Base-by-base conservation (phyloP, 1,139 yeast genomes). In the Sugiyamaella paludigena region DNA sequence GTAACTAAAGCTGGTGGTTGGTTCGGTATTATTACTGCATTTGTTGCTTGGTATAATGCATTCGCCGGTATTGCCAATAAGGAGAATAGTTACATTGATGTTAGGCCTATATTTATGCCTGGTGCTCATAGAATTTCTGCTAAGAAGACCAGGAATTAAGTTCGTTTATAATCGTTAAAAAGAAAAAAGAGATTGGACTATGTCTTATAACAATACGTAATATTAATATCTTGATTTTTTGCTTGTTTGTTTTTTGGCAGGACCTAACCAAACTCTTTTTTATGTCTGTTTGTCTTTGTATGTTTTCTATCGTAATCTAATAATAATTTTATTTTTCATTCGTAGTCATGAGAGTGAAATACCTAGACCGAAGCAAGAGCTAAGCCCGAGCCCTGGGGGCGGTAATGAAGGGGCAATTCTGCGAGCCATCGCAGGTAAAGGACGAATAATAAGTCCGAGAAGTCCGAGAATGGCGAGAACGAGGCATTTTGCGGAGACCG, bases 21-120 rank as follows among this genome's bases (percentile, higher is more conserved):
- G 29, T 71, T 85, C 52, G 96, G 96, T 36, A 64, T 88, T n/a
- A 66, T 87, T 33, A 82, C 91, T 35, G 87, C 96, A 1, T 79
- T 85, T 59, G 66, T 80, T 47, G 95, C 95, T 11, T 88, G 92
- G 91, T 88, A 87, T 65, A 86, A 87, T 66, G 96, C 96, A 6
- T 86, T 80, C 60, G 94, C 95, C n/a, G 96, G 95, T 81, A 68
- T 88, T 48, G 87, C 94, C 45, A 85, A 78, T 57, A 71, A 55
- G 69, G 60, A 85, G 79, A 88, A 84, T 71, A 74, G 87, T 34
- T 87, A 84, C 68, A 51, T 87, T 49, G 71, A 77, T 28, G 75
- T 80, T 49, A 75, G 70, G 63, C 83, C 83, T 34, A 35, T 66
- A 15, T 63, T 48, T 53, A 61, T 67, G 69, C 71, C 71, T 24